Evolutionary conservation across 1,139 yeast species (phyloP).

Genomic region (Debaryomycetaceae sp.): DNA sequence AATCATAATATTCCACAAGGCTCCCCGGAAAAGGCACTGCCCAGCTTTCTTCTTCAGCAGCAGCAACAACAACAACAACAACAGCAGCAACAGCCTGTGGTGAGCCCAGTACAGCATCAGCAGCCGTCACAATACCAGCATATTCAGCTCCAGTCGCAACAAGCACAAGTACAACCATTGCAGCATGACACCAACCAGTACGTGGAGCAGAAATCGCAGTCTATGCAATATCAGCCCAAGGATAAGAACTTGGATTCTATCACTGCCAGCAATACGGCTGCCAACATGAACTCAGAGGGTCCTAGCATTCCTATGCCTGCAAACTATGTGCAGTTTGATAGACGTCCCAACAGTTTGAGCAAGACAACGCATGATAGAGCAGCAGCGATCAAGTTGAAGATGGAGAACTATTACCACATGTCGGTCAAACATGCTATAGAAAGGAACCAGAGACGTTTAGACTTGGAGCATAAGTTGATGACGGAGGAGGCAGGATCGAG

Average conservation of each 20-base stretch:
- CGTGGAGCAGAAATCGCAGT: not conserved
- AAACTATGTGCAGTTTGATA: slow-evolving; percentile 69
- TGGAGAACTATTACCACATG: slow-evolving; percentile 74
- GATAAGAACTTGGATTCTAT: not conserved
- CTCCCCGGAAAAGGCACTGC: slow-evolving; percentile 13
- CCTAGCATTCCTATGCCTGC: slow-evolving; percentile 3
- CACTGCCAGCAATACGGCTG: not conserved
- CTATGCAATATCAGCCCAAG: not conserved
- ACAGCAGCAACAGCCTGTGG: slow-evolving; percentile 6
- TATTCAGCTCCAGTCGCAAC: slow-evolving; percentile 1
- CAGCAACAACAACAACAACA: slow-evolving; percentile 8
- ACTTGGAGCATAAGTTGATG: slow-evolving; percentile 62
- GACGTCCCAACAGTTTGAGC: slow-evolving; percentile 77
- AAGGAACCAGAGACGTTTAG: slow-evolving; percentile 73
- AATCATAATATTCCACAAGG: slow-evolving; percentile 10
- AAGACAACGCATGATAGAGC: slow-evolving; percentile 71
- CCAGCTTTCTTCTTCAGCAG: slow-evolving; percentile 15
- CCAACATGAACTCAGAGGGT: slow-evolving; percentile 1
- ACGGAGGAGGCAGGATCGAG: slow-evolving; percentile 60
- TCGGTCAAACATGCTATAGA: slow-evolving; percentile 79
- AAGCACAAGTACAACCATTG: slow-evolving; percentile 4
- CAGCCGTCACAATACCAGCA: slow-evolving; percentile 1
- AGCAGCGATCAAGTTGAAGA: slow-evolving; percentile 63
- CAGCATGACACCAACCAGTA: slow-evolving; percentile 3
- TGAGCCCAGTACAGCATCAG: not conserved